These are phyloP conservation scores for Phytophthora hybrid DNA, from an alignment of 352 stramenopile species.

Conservation along the genomic window DNA sequence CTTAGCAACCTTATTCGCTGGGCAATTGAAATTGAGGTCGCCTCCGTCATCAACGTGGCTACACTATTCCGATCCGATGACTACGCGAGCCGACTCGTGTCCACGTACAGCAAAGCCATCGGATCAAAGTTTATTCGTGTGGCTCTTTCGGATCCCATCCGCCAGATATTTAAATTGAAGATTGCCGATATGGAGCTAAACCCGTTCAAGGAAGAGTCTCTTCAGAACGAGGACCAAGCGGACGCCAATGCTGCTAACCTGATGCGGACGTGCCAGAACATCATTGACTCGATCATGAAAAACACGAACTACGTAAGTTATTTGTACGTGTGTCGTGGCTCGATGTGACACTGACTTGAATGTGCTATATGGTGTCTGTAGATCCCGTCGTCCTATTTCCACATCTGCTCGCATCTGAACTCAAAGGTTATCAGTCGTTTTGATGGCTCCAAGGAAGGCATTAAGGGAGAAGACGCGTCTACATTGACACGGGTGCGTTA, in stretches of 20 bases:
- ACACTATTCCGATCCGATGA: conserved; percentile 85
- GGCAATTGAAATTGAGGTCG: conserved; percentile 82
- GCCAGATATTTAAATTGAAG: conserved; percentile 66
- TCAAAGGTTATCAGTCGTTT: conserved; percentile 78
- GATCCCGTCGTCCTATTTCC: conserved; percentile 78
- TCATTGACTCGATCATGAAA: conserved; percentile 83
- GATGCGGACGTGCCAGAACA: conserved; percentile 84
- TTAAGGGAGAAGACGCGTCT: conserved; percentile 64
- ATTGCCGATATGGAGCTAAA: conserved; percentile 84
- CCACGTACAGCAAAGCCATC: conserved; percentile 80
- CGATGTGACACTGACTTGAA: background rate
- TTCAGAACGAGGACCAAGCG: conserved; percentile 45
- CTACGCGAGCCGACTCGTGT: conserved; percentile 75
- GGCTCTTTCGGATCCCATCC: conserved; percentile 69
- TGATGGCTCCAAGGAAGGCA: conserved; percentile 63
- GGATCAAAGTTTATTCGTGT: conserved; percentile 75
- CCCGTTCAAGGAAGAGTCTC: conserved; percentile 57
- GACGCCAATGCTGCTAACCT: conserved; percentile 77
- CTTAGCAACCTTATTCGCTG: conserved; percentile 73
- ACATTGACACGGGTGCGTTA: conserved; percentile 62
- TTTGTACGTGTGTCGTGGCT: background rate
- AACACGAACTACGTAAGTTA: conserved; percentile 56
- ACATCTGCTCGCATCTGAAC: conserved; percentile 83
- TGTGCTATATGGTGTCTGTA: conserved; percentile 26
- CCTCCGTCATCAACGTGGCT: conserved; percentile 76